These are phyloP conservation scores for Cyberlindnera bimundalis DNA, from an alignment of 805 yeast genomes.

Conservation along the genomic window DNA sequence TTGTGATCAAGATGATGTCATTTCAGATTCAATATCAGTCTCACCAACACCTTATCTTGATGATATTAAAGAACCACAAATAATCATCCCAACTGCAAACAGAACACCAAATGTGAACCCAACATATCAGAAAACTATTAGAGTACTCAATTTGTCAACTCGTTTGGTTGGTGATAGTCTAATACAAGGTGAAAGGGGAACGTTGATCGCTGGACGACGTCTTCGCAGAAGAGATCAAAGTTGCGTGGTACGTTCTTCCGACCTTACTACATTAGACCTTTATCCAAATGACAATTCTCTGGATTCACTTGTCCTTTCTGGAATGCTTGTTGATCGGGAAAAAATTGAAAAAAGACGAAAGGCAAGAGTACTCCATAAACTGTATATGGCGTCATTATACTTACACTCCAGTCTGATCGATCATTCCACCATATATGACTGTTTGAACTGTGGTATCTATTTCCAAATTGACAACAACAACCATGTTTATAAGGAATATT, in stretches of 20 bases:
- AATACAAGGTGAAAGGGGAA: no score
- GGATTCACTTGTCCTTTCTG: slow-evolving; percentile 13
- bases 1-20: no score
- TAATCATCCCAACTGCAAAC: no score
- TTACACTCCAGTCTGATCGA: not conserved
- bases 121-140: no score
- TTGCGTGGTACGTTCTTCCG: not conserved
- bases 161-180: no score
- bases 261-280: slow-evolving; percentile 2
- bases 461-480: slow-evolving; percentile 12
- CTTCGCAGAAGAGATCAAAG: slow-evolving; percentile 12
- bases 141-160: no score
- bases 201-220: slow-evolving; percentile 8
- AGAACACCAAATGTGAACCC: no score
- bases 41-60: no score
- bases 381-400: slow-evolving; percentile 18
- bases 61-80: no score
- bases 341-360: slow-evolving; percentile 11
- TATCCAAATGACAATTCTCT: slow-evolving; percentile 12
- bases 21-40: no score
- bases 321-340: not conserved
- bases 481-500: slow-evolving; percentile 18
- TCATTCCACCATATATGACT: slow-evolving; percentile 23
- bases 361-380: slow-evolving; percentile 23
- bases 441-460: slow-evolving; percentile 30